These are phyloP conservation scores for Prunus campanulata DNA, from an alignment of 306 rosid species.

Conservation along the genomic window DNA sequence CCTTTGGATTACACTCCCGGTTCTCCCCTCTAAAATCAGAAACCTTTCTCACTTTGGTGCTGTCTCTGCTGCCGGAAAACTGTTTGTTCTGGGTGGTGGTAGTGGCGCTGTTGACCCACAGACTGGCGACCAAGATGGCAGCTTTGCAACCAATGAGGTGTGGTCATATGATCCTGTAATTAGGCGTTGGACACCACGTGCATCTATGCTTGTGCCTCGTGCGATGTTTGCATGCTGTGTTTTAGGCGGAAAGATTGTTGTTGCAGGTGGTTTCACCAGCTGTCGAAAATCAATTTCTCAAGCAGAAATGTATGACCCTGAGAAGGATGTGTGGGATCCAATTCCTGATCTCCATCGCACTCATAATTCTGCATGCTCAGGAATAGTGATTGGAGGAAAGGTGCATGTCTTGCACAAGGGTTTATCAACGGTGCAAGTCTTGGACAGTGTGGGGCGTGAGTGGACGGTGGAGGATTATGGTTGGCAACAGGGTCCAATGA, in stretches of 20 bases:
- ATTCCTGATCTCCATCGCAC: conserved; percentile 84
- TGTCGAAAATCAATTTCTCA: conserved; percentile 89
- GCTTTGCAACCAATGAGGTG: conserved; percentile 91
- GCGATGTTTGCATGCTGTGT: conserved; percentile 97
- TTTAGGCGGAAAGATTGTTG: conserved; percentile 85
- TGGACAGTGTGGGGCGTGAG: conserved; percentile 54
- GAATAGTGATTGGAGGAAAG: conserved; percentile 76
- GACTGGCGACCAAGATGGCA: conserved; percentile 97
- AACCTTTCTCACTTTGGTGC: conserved; percentile 92
- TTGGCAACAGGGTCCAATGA: conserved; percentile 95
- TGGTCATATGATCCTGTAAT: conserved; percentile 93
- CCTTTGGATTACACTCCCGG: conserved; percentile 93
- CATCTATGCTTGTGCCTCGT: conserved; percentile 92
- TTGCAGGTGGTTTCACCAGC: conserved; percentile 96
- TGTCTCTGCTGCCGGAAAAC: conserved; percentile 79
- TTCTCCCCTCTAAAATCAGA: conserved; percentile 83
- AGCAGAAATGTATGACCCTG: conserved; percentile 94
- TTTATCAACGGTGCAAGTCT: conserved; percentile 75
- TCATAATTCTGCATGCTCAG: conserved; percentile 93
- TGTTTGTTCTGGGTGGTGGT: conserved; percentile 95
- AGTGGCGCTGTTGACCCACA: conserved; percentile 92
- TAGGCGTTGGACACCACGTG: conserved; percentile 69
- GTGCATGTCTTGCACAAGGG: conserved; percentile 93
- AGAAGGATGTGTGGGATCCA: conserved; percentile 71
- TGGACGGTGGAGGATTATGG: conserved; percentile 80